Conservation (phyloP, 2,329 filamentous ascomycete species). For the Fusarium chuoi region DNA sequence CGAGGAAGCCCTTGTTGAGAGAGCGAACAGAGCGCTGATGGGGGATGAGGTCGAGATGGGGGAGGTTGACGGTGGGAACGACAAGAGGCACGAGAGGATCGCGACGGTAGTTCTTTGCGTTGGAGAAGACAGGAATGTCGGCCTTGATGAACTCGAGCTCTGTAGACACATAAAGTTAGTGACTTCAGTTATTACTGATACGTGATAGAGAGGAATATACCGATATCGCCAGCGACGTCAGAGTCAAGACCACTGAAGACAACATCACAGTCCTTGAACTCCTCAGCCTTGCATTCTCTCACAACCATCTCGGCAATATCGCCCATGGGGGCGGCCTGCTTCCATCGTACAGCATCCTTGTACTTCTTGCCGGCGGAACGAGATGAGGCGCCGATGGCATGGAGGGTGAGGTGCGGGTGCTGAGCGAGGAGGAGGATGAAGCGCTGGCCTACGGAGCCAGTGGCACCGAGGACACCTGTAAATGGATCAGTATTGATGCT, state of each 20-base stretch:
- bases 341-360: constrained; percentile 94
- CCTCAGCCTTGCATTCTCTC: constrained; percentile 81
- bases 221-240: constrained; percentile 90
- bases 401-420: constrained; percentile 87
- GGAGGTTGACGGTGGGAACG: constrained; percentile 92
- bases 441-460: constrained; percentile 92
- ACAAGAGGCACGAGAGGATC: constrained; percentile 92
- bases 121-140: constrained; percentile 93
- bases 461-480: constrained; percentile 83
- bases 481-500: constrained; percentile 15
- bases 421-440: constrained; percentile 92
- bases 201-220: constrained; percentile 60
- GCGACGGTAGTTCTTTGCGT: constrained; percentile 96
- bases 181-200: background rate
- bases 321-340: constrained; percentile 87
- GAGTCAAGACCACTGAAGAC: constrained; percentile 94
- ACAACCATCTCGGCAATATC: constrained; percentile 84
- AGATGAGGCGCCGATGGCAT: constrained; percentile 89
- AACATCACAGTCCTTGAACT: constrained; percentile 91
- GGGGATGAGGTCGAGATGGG: constrained; percentile 88
- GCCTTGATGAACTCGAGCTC: constrained; percentile 92
- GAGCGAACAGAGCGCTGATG: constrained; percentile 80
- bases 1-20: constrained; percentile 86
- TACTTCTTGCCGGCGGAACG: constrained; percentile 94
- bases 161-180: constrained; percentile 48